Base-by-base conservation (phyloP, 176 grass and related monocot genomes). In the Triticum urartu region DNA sequence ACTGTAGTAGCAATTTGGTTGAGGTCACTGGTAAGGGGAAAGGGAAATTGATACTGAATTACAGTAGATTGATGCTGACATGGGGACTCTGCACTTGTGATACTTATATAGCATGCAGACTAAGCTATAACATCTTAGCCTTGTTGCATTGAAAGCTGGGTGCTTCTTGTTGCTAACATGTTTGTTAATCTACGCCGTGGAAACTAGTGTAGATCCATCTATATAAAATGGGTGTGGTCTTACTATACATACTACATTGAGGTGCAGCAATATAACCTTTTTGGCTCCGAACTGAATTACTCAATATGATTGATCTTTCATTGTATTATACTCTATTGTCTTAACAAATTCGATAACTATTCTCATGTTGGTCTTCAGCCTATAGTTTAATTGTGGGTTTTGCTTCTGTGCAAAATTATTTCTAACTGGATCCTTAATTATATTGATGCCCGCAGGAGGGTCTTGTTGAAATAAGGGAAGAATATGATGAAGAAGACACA, bases 391-490 rank as follows among this genome's bases (percentile, higher is more conserved):
- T 79, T 89, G 48, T 80, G n/a, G 35, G 39, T 40, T 66, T 76
- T 52, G n/a, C 28, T 81, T 88, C 12, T 75, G 7, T 75, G n/a
- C 25, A 69, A 28, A 74, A n/a, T 68, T 79, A 56, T 7, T 66
- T 64, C 42, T 18, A n/a, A 68, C 30, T 81, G 47, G 4, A 77
- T 89, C 13, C 20, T 77, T 71, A 56, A 78, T 40, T 67, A 83
- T 90, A 30, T 80, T 61, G 26, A 84, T 67, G 77, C 43, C 17
- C 62, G 62, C 90, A 97, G 97, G 97, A 94, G 60, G 97, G 94
- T 83, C 92, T 99, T 81, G 83, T 99, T 84, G 97, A 99, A 90
- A 99, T 99, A 85, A 94, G 97, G 86, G 94, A 98, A 85, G 97
- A 96, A 66, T 99, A 93, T 68, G 82, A 90, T 45, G 97, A 99